Base-by-base conservation (phyloP, 176 grass and related monocot genomes). In the Zea luxurians region DNA sequence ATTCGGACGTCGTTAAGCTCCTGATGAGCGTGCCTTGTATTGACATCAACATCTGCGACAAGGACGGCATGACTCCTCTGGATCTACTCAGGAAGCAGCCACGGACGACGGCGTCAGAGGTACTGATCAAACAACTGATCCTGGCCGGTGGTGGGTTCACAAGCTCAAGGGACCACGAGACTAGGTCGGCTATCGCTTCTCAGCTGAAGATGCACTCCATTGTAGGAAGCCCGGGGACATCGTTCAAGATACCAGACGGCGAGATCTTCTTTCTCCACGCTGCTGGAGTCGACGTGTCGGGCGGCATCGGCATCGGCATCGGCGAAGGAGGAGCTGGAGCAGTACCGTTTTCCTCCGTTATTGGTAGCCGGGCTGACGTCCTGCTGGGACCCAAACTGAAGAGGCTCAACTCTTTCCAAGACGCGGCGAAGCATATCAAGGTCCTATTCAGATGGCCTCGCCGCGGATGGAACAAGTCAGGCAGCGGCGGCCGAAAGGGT, bases 51-150 rank as follows among this genome's bases (percentile, higher is more conserved):
- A 36, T 90, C 68, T 85, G 62, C 13, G 91, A 94, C 74, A 61
- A 36, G 8, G 83, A 90, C 71, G 95, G 89, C n/a, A 76, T 90
- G 83, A 94, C 95, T 34, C 91, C 95, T 16, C 72, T 94, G 52
- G 91, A 94, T 88, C 46, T 97, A 17, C 90, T 97, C 11, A 84
- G 88, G 47, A 90, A 87, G 62, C 95, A 90, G 18, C 95, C 95
- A 0, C 85, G 20, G 6, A 94, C 89, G 2, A 78, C 87, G 68
- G 94, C 91, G 2, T 93, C 89, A 3, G 94, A 97, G 38, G 88
- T 97, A 78, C 83, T 97, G 48, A 94, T 97, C 48, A 94, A 92
- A 66, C 89, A 94, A 41, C 35, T 97, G 59, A 88, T 90, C 71
- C 80, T 86, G 41, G 95, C 91, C 21, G 95, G 95, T 6, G 95